A percentile compares a stretch with the other conserved stretches of the same genome.
Conservation (phyloP, 305 asterid species). For the Fraxinus xanthoxyloides region DNA sequence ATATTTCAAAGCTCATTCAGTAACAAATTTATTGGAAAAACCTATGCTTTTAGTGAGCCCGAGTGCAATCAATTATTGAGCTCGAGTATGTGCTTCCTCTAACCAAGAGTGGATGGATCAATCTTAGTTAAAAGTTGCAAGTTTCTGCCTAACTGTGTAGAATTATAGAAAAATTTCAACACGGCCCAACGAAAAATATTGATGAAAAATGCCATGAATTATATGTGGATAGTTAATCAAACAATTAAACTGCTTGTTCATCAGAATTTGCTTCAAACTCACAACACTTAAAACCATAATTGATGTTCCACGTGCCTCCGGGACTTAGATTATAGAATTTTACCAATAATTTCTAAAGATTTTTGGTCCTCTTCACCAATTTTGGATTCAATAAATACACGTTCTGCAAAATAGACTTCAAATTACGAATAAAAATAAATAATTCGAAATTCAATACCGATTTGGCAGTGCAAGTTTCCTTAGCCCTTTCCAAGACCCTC, state of each 20-base stretch:
- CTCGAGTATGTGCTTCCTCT: neutral
- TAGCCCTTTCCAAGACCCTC: conserved; percentile 50
- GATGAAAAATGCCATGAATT: neutral
- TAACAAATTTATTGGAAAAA: neutral
- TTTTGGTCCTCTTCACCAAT: neutral
- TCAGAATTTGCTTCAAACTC: neutral
- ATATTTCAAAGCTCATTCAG: neutral
- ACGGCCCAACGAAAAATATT: neutral
- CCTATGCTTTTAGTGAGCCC: neutral
- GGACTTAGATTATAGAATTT: neutral
- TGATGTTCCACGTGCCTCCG: neutral
- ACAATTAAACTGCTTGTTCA: neutral
- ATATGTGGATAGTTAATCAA: neutral
- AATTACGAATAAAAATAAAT: neutral
- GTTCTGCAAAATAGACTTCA: neutral
- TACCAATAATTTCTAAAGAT: neutral
- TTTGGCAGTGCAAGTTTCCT: conserved; percentile 41
- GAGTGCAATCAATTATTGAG: neutral
- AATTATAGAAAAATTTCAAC: neutral
- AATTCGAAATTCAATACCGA: conserved; percentile 32
- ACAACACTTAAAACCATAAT: neutral
- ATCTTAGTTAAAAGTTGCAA: neutral
- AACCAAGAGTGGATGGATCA: neutral
- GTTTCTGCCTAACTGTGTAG: neutral
- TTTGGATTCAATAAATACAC: neutral